Evolutionary conservation across 805 yeast species (phyloP), one percentile per base, ranked within the genome.

Genomic region (Teunomyces tritomae): DNA sequence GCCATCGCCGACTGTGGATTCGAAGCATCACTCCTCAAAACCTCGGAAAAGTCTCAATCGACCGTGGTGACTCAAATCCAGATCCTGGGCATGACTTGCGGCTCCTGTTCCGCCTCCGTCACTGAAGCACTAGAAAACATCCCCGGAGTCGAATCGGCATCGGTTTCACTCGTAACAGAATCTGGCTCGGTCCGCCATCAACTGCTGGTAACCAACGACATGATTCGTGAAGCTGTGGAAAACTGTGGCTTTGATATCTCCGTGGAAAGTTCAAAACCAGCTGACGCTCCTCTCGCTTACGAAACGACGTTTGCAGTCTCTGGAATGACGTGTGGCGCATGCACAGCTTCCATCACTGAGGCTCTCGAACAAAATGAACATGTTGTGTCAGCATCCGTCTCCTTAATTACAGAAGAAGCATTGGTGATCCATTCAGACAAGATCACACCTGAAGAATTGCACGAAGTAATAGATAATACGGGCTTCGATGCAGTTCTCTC

Each of bases 51-150:
- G 6, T 20, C 20, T n/a, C 33, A 30, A 8, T 29, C 33, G 8
- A 17, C 42, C 10, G 14, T 46, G 24, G 27, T n/a, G 20, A 52
- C 55, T 3, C 28, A 17, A 3, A 44, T 61, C 9, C 39, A 39
- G 3, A 69, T 85, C 1, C 64, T 69, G 11, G 97, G 97, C 2
- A 92, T 91, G 97, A 91, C 98, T 2, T 92, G 97, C 61, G 85
- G 94, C 1, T 79, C 96, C 1, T 92, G 98, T 62, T 77, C 87
- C 0, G 74, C 84, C 1, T 71, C 94, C 0, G 80, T 92, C 16
- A 79, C 84, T 0, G 65, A 68, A 24, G 83, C 83, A 0, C 58
- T 89, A 26, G 67, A 73, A 46, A 59, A 59, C 0, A 46, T 80
- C 7, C 66, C 69, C 0, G 87, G 86, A 1, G 86, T 89, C 2